Base-by-base conservation (phyloP, 345 rosid genomes). In the Isatis tinctoria region DNA sequence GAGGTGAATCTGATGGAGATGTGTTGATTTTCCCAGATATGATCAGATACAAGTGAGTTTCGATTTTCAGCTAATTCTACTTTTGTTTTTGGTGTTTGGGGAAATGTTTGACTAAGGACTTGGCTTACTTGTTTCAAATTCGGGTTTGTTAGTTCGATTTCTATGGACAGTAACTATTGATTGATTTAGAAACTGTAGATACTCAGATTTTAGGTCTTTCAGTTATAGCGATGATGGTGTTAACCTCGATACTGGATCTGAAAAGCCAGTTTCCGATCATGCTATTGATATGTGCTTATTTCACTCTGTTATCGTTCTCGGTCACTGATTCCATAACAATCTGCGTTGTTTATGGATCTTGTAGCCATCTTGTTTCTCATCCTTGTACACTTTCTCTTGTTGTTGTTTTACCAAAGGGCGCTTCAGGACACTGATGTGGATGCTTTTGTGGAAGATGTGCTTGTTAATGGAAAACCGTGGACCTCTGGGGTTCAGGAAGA, bases 11-110 rank as follows among this genome's bases (percentile, higher is more conserved):
- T 22, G 87, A 86, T 11, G 99, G 97, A n/a, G 99, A 95, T 67
- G 90, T 95, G 67, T 80, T 95, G 87, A 76, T 88, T 72, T 95
- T 95, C 75, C 99, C 97, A 24, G 98, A 92, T 4, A 88, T 92
- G 98, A 80, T 92, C 74, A 88, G 78, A 81, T 95, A 87, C 90
- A 88, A 85, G 99, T 95, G 51, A 85, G 90, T 75, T 49, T 69
- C 8, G 64, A 45, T 64, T 49, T 39, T 59, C 39, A 51, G 60
- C 59, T 59, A 12, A 3, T 48, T 57, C 7, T 40, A 40, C n/a
- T 40, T 39, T 39, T 39, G 3, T 4, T 22, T 13, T 65, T 37
- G 36, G 8, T 28, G 43, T 70, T 10, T 6, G 14, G 11, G 24
- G 16, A 27, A 39, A 12, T 1, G 1, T 17, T n/a, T 40, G 43